Conservation (phyloP, 768 basidiomycete species). For the Melanogaster broomeanus region DNA sequence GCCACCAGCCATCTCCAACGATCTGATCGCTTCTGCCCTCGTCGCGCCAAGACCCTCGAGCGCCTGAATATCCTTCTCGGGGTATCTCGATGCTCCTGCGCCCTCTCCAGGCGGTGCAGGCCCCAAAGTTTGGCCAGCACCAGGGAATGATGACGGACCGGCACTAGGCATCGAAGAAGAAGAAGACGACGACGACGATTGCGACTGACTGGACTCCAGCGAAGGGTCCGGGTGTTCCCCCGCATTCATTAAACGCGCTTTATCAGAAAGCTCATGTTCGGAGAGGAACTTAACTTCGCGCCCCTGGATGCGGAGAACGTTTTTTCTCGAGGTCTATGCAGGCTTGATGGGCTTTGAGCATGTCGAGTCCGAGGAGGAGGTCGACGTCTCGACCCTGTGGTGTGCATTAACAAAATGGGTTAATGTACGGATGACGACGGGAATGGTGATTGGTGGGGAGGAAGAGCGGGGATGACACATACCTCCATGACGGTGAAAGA, state of each 20-base stretch:
- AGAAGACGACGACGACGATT: conserved; percentile 19
- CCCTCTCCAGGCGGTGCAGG: conserved; percentile 37
- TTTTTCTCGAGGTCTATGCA: conserved; percentile 91
- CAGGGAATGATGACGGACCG: conserved; percentile 61
- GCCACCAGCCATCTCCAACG: conserved; percentile 78
- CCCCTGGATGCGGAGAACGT: conserved; percentile 88
- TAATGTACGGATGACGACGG: no score
- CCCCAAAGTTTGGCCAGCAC: conserved; percentile 65
- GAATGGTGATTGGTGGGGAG: not conserved
- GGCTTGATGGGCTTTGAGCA: conserved; percentile 97
- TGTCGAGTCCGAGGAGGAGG: conserved; percentile 97
- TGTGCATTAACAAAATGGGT: not conserved
- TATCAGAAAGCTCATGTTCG: conserved; percentile 93
- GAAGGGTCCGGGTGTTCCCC: conserved; percentile 28
- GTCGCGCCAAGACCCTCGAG: conserved; percentile 79
- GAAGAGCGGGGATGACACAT: conserved; percentile 12
- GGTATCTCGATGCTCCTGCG: conserved; percentile 52
- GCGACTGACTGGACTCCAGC: conserved; percentile 16
- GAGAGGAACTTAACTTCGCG: conserved; percentile 86
- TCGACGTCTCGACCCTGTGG: conserved; percentile 90
- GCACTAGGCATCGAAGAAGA: conserved; percentile 8
- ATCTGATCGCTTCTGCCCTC: conserved; percentile 74
- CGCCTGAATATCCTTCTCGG: conserved; percentile 64
- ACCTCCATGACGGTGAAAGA: conserved; percentile 97
- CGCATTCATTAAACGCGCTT: conserved; percentile 53